Evolutionary conservation across 2,329 filamentous ascomycete genomes (phyloP), one percentile per base, ranked within the genome.

Genomic region (Aulographum hederae): DNA sequence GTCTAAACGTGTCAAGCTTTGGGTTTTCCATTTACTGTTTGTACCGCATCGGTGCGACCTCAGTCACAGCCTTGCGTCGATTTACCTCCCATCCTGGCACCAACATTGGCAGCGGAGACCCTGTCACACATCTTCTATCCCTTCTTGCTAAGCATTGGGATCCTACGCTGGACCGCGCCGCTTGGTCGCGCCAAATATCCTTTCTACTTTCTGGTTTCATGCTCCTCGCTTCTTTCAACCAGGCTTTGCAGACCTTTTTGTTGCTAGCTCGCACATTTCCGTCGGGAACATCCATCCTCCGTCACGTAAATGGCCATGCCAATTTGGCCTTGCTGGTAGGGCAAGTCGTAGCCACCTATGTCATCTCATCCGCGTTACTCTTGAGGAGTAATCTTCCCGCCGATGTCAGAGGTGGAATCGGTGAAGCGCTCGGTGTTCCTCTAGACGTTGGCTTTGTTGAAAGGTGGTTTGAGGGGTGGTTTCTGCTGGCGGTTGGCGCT

Each of bases 401-500:
- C 23, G 78, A 85, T 47, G 74, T 86, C 47, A 73, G 80, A 36
- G 73, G 70, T 31, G 78, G 78, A 2, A 78, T 91, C 3, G 73
- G 72, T 3, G 78, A 84, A 40, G 79, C 79, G 1, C 56, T 92
- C 18, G 73, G 79, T 27, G 78, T 78, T 14, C 78, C 80, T 12
- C 60, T 91, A 6, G 75, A 80, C 43, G 69, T 70, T 5, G 60
- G 61, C 0, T 81, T 80, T 43, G 76, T 80, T 4, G 73, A 91
- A 44, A 63, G 69, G 18, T 92, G 82, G 82, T 92, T 92, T 42
- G 82, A 92, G 50, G 73, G 71, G 5, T 86, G 81, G 74, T 92
- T 91, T 50, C 52, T 92, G 34, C 48, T 73, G 3, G 75, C 76
- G 4, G 77, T 73, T 38, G 56, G 61, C 1, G 46, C 65, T 10